phyloP scores from a whole-genome alignment of 2,329 filamentous ascomycete species.

The Alternaria sp. region DNA sequence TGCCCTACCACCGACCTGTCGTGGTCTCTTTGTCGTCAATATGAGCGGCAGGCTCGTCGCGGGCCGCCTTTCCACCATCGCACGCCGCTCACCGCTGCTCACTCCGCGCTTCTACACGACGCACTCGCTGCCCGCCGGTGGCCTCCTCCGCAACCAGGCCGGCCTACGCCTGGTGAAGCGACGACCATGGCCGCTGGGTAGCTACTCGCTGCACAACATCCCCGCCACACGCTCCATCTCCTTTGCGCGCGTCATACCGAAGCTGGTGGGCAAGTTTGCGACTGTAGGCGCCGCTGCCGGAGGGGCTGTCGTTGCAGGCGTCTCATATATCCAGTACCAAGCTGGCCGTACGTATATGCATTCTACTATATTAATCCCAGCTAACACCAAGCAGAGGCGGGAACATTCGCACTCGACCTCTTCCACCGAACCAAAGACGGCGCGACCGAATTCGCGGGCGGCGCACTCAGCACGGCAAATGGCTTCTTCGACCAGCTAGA shows the following conservation, averaged over 20 bases:
- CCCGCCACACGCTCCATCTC: constrained; percentile 68
- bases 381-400: constrained; percentile 67
- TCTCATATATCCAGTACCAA: constrained; percentile 96
- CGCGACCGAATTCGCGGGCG: constrained; percentile 71
- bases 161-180: constrained; percentile 50
- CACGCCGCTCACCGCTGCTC: constrained; percentile 68
- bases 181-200: constrained; percentile 76
- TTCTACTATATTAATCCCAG: background rate
- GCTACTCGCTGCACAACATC: constrained; percentile 82
- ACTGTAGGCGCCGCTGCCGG: constrained; percentile 91
- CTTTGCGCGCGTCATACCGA: constrained; percentile 76
- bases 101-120: constrained; percentile 59
- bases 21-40: constrained; percentile 23
- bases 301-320: constrained; percentile 80
- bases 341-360: constrained; percentile 70
- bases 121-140: constrained; percentile 43
- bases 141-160: constrained; percentile 46
- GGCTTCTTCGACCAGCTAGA: constrained; percentile 80
- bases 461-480: constrained; percentile 73
- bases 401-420: constrained; percentile 77
- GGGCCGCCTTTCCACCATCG: constrained; percentile 71
- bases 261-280: constrained; percentile 86
- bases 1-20: constrained; percentile 20
- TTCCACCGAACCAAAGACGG: constrained; percentile 75
- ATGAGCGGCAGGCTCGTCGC: constrained; percentile 80